phyloP scores from a whole-genome alignment of 192 early-diverging fungal species.

The Podila clonocystis region DNA sequence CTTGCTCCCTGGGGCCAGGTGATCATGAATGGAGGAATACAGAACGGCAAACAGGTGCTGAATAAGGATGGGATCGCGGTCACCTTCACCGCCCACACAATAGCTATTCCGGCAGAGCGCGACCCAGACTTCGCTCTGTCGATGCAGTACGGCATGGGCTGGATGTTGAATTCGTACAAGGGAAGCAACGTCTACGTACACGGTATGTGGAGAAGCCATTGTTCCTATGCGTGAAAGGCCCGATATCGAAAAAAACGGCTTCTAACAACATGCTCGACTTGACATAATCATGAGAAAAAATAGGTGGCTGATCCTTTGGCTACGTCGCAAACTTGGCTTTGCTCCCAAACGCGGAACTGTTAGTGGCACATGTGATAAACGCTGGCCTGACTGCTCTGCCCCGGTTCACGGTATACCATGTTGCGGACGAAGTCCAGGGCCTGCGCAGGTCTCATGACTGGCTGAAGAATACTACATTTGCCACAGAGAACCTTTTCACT shows the following conservation, averaged over 20 bases:
- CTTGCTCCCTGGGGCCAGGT: conserved; percentile 9
- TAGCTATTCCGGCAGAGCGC: background rate
- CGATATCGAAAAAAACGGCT: too few relatives aligned
- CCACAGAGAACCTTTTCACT: background rate
- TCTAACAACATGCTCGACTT: too few relatives aligned
- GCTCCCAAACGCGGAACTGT: background rate
- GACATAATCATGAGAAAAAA: background rate
- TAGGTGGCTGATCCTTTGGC: background rate
- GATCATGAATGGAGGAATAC: conserved; percentile 8
- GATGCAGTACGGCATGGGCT: background rate
- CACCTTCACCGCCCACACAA: background rate
- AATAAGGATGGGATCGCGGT: background rate
- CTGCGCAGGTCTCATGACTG: background rate
- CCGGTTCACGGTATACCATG: background rate
- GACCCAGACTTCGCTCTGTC: background rate
- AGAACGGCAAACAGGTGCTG: conserved; percentile 16
- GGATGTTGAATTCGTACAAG: background rate
- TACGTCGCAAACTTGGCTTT: background rate
- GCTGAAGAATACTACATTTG: background rate
- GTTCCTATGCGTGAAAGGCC: too few relatives aligned
- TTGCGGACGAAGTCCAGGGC: background rate
- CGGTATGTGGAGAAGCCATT: background rate
- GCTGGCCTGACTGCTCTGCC: background rate
- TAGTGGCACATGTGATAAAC: background rate
- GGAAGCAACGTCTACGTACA: background rate